Conservation (phyloP, 768 basidiomycete species). For the Kockovaella imperatae region DNA sequence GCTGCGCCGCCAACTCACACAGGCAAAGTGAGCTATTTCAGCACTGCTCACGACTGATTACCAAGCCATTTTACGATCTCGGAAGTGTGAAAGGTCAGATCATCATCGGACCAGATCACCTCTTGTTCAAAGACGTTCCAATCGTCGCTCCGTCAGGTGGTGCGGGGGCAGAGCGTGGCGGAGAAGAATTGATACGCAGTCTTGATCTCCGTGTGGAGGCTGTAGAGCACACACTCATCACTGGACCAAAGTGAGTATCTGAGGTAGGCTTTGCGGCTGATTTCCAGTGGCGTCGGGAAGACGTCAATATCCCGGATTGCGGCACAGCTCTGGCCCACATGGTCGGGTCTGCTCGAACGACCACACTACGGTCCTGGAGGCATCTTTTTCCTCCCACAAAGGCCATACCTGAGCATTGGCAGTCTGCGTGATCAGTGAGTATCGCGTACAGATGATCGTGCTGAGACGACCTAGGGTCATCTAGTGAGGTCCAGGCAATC, state of each 20-base stretch:
- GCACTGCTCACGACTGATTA: not conserved
- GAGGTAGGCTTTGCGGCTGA: constrained; percentile 6
- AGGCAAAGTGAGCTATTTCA: too few relatives aligned
- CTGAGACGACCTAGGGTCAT: constrained; percentile 55
- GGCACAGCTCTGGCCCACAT: constrained; percentile 74
- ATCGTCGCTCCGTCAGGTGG: constrained; percentile 48
- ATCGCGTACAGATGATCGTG: not conserved
- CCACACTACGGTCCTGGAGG: constrained; percentile 57
- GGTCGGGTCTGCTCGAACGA: constrained; percentile 46
- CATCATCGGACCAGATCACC: constrained; percentile 54
- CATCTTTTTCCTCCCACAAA: constrained; percentile 68
- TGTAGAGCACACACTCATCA: constrained; percentile 87
- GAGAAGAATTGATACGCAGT: constrained; percentile 59
- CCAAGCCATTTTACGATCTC: constrained; percentile 54
- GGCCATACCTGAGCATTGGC: constrained; percentile 85
- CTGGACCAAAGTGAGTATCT: constrained; percentile 55
- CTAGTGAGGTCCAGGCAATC: constrained; percentile 49
- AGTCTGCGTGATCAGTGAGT: constrained; percentile 73
- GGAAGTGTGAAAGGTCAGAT: constrained; percentile 55
- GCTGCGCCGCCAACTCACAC: too few relatives aligned
- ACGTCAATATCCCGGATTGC: constrained; percentile 80
- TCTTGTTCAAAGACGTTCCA: constrained; percentile 45
- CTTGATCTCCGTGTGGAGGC: constrained; percentile 56
- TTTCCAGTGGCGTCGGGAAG: constrained; percentile 75
- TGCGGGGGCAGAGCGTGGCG: constrained; percentile 44